phyloP scores from a whole-genome alignment of 306 rosid genomes.

The Ormosia semicastrata region DNA sequence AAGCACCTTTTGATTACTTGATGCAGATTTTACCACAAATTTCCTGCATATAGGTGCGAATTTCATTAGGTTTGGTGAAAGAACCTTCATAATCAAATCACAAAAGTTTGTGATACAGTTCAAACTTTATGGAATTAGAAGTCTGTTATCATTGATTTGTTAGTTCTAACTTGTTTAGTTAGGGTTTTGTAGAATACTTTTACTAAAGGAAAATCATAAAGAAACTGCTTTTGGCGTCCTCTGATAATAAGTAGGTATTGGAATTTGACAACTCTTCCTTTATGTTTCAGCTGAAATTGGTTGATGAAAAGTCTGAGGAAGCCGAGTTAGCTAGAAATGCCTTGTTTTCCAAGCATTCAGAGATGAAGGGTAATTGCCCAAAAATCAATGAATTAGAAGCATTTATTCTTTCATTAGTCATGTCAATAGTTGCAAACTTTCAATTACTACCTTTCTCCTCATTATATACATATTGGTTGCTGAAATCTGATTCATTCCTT shows the following conservation, averaged over 20 bases:
- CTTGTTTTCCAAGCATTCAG: conserved; percentile 87
- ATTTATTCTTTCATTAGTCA: conserved; percentile 1
- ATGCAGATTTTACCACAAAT: neutral
- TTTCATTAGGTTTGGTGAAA: neutral
- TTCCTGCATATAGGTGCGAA: neutral
- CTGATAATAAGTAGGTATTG: neutral
- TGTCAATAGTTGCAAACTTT: conserved; percentile 2
- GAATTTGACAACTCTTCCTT: conserved; percentile 11
- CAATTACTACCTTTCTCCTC: neutral
- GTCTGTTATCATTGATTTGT: neutral
- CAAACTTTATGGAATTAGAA: neutral
- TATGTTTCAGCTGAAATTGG: conserved; percentile 63
- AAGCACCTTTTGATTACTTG: neutral
- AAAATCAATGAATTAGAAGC: neutral
- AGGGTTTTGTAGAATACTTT: neutral
- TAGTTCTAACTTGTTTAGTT: neutral
- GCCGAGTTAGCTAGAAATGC: conserved; percentile 62
- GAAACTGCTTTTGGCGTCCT: neutral
- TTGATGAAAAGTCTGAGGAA: conserved; percentile 57
- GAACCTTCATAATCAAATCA: neutral
- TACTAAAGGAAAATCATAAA: neutral
- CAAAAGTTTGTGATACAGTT: neutral
- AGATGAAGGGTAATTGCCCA: conserved; percentile 69
- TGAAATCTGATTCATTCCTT: neutral
- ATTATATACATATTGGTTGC: neutral